Base-by-base conservation (phyloP, 306 rosid genomes). In the Cucurbita ficifolia region DNA sequence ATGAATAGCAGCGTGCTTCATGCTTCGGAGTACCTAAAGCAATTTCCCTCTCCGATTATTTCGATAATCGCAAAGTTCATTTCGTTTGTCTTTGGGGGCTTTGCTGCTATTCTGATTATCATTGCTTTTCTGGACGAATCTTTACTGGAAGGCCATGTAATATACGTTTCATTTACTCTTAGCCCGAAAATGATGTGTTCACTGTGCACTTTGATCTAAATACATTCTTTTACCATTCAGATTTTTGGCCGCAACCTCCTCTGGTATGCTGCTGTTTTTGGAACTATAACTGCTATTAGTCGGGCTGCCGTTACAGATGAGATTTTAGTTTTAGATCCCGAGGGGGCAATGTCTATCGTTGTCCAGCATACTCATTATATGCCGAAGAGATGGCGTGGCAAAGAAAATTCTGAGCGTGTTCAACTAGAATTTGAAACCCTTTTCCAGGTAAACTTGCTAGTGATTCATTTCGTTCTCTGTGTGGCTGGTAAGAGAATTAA, bases 251-350 rank as follows among this genome's bases (percentile, higher is more conserved):
- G 90, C 83, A 95, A 89, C 85, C 87, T 95, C 87, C 74, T 95
- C 48, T 95, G 97, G 99, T 95, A 95, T 81, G 96, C 90, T 82
- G 96, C 96, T 79, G 91, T 91, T 78, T 94, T 89, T 83, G 96
- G 97, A 77, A 79, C 96, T 72, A 85, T 91, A 81, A 91, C 96
- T 46, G 97, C 97, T 5, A 83, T 91, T 76, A 83, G 89, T 79
- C 84, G 97, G 79, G 95, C 92, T 78, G 90, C 89, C 1, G 67
- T 89, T 21, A 33, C 83, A 5, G 79, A 89, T 75, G 97, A 95
- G 73, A 89, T 87, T 75, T 84, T 91, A 55, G 88, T 95, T 76
- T 83, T 84, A 75, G 95, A 95, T 75, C 88, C 96, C 1, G 89
- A 85, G 79, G 97, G 96, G 46, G 86, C 92, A 59, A 85, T 95